phyloP scores from a whole-genome alignment of 2,329 filamentous ascomycete genomes.

The Pseudogymnoascus sp. region DNA sequence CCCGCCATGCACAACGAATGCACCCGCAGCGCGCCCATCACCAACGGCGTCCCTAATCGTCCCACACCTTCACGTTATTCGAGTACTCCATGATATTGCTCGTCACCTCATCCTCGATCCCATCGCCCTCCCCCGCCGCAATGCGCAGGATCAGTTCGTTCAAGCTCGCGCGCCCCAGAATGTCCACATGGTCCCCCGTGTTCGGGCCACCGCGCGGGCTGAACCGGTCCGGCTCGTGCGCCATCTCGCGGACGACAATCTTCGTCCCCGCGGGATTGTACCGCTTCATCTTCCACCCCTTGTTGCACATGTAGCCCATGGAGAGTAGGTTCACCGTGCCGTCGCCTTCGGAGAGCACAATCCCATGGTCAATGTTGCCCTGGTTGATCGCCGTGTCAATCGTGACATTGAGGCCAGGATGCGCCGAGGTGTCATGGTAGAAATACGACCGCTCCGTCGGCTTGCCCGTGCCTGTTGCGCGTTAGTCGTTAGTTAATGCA shows the following conservation, averaged over 20 bases:
- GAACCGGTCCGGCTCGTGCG: slow-evolving; percentile 88
- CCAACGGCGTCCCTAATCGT: slow-evolving; percentile 19
- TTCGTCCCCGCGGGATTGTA: slow-evolving; percentile 83
- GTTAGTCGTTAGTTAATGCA: neutral
- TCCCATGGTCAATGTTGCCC: slow-evolving; percentile 68
- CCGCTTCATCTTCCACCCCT: slow-evolving; percentile 85
- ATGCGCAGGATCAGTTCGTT: slow-evolving; percentile 87
- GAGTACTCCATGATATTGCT: slow-evolving; percentile 80
- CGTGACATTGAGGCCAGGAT: slow-evolving; percentile 64
- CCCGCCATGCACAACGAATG: neutral
- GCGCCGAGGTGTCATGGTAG: slow-evolving; percentile 63
- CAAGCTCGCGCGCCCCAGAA: slow-evolving; percentile 76
- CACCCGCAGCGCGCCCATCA: neutral
- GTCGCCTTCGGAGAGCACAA: slow-evolving; percentile 93
- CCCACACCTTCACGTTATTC: slow-evolving; percentile 64
- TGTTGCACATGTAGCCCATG: slow-evolving; percentile 92
- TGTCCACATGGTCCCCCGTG: slow-evolving; percentile 90
- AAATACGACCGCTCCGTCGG: slow-evolving; percentile 89
- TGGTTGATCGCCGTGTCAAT: slow-evolving; percentile 59
- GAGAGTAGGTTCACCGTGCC: slow-evolving; percentile 92
- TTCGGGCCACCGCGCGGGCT: slow-evolving; percentile 67
- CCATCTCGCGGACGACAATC: slow-evolving; percentile 89
- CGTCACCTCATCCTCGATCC: slow-evolving; percentile 68
- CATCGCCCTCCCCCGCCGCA: slow-evolving; percentile 74
- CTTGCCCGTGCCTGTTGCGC: slow-evolving; percentile 63